Evolutionary conservation across 1,139 yeast species (phyloP).

Genomic region (Nakaseomyces bracarensis): DNA sequence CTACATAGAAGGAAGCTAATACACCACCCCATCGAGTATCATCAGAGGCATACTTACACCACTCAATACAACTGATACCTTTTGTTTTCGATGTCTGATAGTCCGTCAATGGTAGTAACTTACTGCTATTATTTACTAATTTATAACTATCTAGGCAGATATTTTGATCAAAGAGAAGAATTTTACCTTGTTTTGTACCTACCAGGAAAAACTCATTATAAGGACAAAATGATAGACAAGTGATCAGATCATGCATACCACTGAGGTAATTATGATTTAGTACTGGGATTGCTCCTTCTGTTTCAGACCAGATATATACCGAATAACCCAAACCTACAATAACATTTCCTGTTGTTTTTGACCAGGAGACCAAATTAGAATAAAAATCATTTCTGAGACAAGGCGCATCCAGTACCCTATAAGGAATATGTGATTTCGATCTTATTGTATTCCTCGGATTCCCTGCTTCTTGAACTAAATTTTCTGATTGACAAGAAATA

Average conservation of each 20-base stretch:
- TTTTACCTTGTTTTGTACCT: constrained; percentile 49
- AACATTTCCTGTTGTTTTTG: constrained; percentile 41
- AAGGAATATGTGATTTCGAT: constrained; percentile 35
- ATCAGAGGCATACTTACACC: constrained; percentile 38
- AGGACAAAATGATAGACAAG: constrained; percentile 52
- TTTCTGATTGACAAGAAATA: neutral
- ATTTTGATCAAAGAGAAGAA: constrained; percentile 38
- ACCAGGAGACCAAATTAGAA: constrained; percentile 72
- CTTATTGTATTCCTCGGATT: constrained; percentile 18
- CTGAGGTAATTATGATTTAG: constrained; percentile 28
- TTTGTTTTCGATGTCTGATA: constrained; percentile 30
- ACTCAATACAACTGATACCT: constrained; percentile 52
- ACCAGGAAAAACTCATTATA: constrained; percentile 43
- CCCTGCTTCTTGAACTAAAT: neutral
- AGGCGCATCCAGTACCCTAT: constrained; percentile 61
- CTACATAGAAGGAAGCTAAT: constrained; percentile 41
- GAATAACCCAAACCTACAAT: constrained; percentile 62
- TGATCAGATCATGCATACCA: constrained; percentile 37
- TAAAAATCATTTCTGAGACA: constrained; percentile 73
- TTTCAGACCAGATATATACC: constrained; percentile 61
- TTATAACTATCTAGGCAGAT: constrained; percentile 10
- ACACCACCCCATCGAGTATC: neutral
- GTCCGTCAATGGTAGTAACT: constrained; percentile 16
- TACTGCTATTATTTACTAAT: constrained; percentile 8
- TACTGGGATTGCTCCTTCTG: constrained; percentile 39